Percentiles rank a stretch among this genome's conserved stretches.
Evolutionary conservation across 805 yeast species (phyloP).

Genomic region (Yamadazyma tumulicola): DNA sequence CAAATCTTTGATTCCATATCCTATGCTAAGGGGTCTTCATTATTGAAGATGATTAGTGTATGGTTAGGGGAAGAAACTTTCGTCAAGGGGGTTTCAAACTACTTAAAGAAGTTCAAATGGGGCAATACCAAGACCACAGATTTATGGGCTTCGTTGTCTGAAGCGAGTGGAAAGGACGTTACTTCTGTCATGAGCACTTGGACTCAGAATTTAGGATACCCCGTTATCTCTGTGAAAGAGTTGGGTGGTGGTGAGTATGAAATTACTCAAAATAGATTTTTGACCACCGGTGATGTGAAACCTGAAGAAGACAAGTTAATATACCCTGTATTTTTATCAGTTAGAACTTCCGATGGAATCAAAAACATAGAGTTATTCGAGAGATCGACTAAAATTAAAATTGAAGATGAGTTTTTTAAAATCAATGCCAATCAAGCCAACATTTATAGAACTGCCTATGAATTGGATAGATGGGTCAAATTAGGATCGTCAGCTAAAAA

Average conservation of each 20-base stretch:
- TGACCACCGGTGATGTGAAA: constrained; percentile 73
- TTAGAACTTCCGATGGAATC: constrained; percentile 54
- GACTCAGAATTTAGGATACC: constrained; percentile 79
- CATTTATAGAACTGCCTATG: constrained; percentile 69
- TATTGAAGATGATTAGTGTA: constrained; percentile 73
- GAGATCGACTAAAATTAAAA: constrained; percentile 37
- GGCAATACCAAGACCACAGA: constrained; percentile 76
- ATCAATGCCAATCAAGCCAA: constrained; percentile 73
- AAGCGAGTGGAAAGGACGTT: constrained; percentile 71
- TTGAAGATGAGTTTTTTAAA: constrained; percentile 54
- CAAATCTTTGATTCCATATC: constrained; percentile 86
- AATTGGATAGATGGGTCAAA: constrained; percentile 60
- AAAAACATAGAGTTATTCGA: constrained; percentile 52
- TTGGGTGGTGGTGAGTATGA: constrained; percentile 44
- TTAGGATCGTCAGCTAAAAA: constrained; percentile 61
- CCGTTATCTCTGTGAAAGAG: constrained; percentile 66
- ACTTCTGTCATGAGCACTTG: constrained; percentile 71
- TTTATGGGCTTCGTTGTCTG: constrained; percentile 70
- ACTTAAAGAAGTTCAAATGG: constrained; percentile 71
- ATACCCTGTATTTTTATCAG: constrained; percentile 69
- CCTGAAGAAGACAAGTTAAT: constrained; percentile 67
- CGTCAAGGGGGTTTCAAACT: constrained; percentile 75
- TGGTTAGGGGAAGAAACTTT: constrained; percentile 78
- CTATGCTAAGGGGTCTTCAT: constrained; percentile 75
- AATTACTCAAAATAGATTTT: constrained; percentile 69